A percentile compares a stretch with the other conserved stretches of the same genome.
These are phyloP conservation scores for Botrytis fragariae DNA, from an alignment of 2,329 filamentous ascomycete species.

Conservation along the genomic window DNA sequence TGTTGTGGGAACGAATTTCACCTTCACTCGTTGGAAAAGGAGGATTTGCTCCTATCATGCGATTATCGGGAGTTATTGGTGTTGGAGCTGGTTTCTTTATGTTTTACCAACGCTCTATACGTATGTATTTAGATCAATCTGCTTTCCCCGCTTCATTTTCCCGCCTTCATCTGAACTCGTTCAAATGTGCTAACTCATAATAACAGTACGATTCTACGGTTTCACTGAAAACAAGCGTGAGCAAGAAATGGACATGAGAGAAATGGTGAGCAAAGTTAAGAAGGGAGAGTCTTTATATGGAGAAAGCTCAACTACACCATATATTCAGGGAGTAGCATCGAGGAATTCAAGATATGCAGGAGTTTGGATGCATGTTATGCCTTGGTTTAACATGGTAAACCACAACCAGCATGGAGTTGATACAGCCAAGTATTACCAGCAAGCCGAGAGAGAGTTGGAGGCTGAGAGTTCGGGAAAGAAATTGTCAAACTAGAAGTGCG, in stretches of 20 bases:
- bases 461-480: conserved; percentile 56
- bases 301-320: conserved; percentile 70
- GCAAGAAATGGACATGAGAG: conserved; percentile 92
- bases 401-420: conserved; percentile 92
- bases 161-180: background rate
- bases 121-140: conserved; percentile 54
- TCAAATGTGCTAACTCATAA: conserved; percentile 40
- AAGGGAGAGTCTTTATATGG: conserved; percentile 87
- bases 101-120: conserved; percentile 78
- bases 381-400: conserved; percentile 99
- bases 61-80: conserved; percentile 71
- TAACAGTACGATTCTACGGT: conserved; percentile 87
- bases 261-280: conserved; percentile 98
- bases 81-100: conserved; percentile 76
- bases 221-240: conserved; percentile 90
- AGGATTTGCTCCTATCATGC: conserved; percentile 80
- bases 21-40: conserved; percentile 82
- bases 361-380: conserved; percentile 77
- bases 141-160: background rate
- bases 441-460: conserved; percentile 91
- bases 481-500: conserved; percentile 10
- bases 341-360: conserved; percentile 91
- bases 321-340: conserved; percentile 91
- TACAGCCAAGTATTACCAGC: conserved; percentile 96
- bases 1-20: conserved; percentile 77